Conservation (phyloP, 2,329 filamentous ascomycete species). For the Didymella segeticola region DNA sequence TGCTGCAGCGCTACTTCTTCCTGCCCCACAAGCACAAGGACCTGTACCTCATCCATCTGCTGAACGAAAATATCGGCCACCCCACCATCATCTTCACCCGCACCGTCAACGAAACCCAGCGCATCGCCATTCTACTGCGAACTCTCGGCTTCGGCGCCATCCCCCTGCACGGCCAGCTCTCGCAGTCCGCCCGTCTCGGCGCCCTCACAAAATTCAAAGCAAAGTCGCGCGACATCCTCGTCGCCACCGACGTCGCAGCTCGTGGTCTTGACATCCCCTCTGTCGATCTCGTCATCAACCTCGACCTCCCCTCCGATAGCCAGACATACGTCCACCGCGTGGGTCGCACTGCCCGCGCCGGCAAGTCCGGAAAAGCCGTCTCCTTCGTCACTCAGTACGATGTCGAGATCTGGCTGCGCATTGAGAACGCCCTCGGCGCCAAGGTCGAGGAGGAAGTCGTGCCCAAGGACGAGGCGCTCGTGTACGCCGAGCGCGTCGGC, state of each 20-base stretch:
- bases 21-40: slow-evolving; percentile 82
- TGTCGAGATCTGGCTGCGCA: slow-evolving; percentile 78
- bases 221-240: slow-evolving; percentile 81
- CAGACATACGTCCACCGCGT: slow-evolving; percentile 94
- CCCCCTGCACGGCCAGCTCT: slow-evolving; percentile 90
- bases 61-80: slow-evolving; percentile 87
- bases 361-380: slow-evolving; percentile 82
- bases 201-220: slow-evolving; percentile 90
- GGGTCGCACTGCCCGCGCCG: slow-evolving; percentile 85
- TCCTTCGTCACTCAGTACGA: slow-evolving; percentile 88
- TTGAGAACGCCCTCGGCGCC: slow-evolving; percentile 82
- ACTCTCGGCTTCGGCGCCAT: slow-evolving; percentile 88
- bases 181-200: slow-evolving; percentile 83
- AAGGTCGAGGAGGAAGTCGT: slow-evolving; percentile 73
- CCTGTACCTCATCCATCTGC: slow-evolving; percentile 81
- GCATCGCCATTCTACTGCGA: slow-evolving; percentile 81
- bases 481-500: slow-evolving; percentile 77
- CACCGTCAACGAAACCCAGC: slow-evolving; percentile 89
- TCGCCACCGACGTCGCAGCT: slow-evolving; percentile 93
- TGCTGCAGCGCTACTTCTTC: slow-evolving; percentile 87
- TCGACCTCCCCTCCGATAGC: slow-evolving; percentile 80
- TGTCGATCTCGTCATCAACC: slow-evolving; percentile 88
- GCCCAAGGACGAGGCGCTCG: slow-evolving; percentile 83
- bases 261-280: slow-evolving; percentile 90
- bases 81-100: slow-evolving; percentile 89